Base-by-base conservation (phyloP, 805 yeast species). In the Kodamaea nitidulidarum region DNA sequence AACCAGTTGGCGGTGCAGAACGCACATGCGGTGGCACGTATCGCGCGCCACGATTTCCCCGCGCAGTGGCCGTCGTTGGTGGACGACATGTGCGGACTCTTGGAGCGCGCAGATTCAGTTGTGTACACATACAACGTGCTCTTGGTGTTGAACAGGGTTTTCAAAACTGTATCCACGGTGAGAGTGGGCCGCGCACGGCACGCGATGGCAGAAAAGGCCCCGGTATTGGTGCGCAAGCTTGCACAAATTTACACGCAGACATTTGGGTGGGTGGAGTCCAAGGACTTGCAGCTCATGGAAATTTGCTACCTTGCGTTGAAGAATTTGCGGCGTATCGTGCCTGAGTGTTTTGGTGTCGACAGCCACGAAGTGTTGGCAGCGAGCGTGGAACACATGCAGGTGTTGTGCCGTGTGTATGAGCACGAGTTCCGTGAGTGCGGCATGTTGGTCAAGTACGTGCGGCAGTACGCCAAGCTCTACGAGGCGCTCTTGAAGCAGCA, bases 41-140 rank as follows among this genome's bases (percentile, higher is more conserved):
- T 93, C 18, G 83, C 85, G 17, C 65, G 97, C 36, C 68, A 78
- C 41, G 98, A 93, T 51, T 93, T 86, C 55, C 97, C 98, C 0
- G 58, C 65, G 2, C 88, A 82, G 33, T 93, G 97, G 97, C 88
- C 95, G 0, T 60, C 73, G 2, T 55, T 93, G 14, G 84, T 93
- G 52, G 90, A 84, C 41, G 81, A 80, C 10, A 44, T 83, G 1
- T 70, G 76, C 32, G 51, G 51, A 3, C 50, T 68, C 15, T 51
- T 83, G 35, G 76, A 67, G 41, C 67, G 70, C 10, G 45, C 54
- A 25, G 66, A 62, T 17, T 73, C 78, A 44, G 58, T 78, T 29
- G 65, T 79, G 3, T 71, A 77, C 29, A 61, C 83, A 7, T 78
- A 78, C 54, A 86, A 88, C 51, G 50, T 78, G 9, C 66, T 88